Conservation (phyloP, 1,139 yeast species). For the Geotrichum siamense region DNA sequence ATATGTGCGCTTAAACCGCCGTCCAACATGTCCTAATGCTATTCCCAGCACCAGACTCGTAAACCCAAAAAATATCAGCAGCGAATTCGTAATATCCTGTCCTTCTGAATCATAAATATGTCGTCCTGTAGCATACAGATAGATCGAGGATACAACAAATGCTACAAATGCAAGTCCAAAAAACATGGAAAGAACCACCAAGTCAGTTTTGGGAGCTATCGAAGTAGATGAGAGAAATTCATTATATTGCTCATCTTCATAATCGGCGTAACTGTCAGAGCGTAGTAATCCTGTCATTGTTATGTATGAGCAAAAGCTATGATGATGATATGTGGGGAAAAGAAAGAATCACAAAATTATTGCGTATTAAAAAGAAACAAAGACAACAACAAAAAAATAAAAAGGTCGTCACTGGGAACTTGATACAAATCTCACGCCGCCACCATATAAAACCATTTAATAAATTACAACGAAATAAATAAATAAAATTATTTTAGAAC, state of each 20-base stretch:
- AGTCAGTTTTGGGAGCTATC: neutral
- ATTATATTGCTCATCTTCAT: slow-evolving; percentile 2
- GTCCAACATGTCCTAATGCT: neutral
- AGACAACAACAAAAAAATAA: no score
- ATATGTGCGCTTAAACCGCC: neutral
- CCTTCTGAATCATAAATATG: slow-evolving; percentile 2
- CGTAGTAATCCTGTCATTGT: slow-evolving; percentile 5
- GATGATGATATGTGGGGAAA: no score
- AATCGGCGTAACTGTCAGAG: slow-evolving; percentile 1
- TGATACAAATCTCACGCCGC: no score
- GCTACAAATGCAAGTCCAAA: neutral
- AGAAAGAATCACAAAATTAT: no score
- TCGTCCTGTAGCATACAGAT: neutral
- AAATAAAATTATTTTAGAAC: no score
- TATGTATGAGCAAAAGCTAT: no score
- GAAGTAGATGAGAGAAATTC: neutral
- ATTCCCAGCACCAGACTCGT: neutral
- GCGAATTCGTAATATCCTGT: neutral
- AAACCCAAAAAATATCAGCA: slow-evolving; percentile 1
- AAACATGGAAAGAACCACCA: neutral
- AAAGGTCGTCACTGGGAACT: no score
- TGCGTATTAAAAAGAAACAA: no score
- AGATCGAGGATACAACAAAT: neutral
- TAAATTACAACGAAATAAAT: no score
- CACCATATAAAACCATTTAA: no score